Percentiles rank a stretch among this genome's conserved stretches.
Evolutionary conservation across 2,329 filamentous ascomycete species (phyloP).

Genomic region (Colletotrichum trifolii): DNA sequence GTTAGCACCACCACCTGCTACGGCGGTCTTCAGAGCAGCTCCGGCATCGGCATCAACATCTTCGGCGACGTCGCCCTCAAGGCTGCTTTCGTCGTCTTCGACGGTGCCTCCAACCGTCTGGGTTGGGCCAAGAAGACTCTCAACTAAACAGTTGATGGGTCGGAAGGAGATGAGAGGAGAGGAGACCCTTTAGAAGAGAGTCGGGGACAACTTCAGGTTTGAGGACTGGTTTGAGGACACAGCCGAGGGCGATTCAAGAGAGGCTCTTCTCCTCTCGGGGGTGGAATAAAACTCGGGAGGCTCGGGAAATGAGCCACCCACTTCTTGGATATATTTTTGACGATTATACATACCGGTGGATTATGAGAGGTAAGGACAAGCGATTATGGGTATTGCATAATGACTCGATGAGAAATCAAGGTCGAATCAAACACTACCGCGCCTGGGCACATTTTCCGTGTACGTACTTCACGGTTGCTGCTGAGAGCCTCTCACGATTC

Average conservation of each 20-base stretch:
- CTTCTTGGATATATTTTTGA: constrained; percentile 22
- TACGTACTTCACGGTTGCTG: too few species aligned
- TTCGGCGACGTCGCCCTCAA: constrained; percentile 74
- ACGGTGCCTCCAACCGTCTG: constrained; percentile 51
- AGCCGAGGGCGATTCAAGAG: background rate
- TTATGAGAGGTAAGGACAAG: constrained; percentile 12
- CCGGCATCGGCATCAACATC: constrained; percentile 57
- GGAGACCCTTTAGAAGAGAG: background rate
- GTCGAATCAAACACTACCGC: background rate
- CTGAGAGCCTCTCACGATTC: too few species aligned
- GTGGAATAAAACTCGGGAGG: background rate
- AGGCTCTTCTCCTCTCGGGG: background rate
- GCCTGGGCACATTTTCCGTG: constrained; percentile 1
- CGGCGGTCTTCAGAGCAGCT: constrained; percentile 66
- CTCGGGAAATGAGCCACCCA: constrained; percentile 1
- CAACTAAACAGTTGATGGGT: constrained; percentile 3
- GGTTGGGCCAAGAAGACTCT: constrained; percentile 50
- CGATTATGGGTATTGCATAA: background rate
- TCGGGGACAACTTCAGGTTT: background rate
- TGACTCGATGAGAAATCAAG: background rate
- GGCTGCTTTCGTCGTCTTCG: constrained; percentile 70
- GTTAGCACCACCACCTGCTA: constrained; percentile 61
- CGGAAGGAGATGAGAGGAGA: background rate
- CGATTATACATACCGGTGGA: constrained; percentile 7
- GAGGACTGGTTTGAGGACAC: constrained; percentile 11